Evolutionary conservation across 2,329 filamentous ascomycete species (phyloP).

Genomic region (Pseudogymnoascus sp.): DNA sequence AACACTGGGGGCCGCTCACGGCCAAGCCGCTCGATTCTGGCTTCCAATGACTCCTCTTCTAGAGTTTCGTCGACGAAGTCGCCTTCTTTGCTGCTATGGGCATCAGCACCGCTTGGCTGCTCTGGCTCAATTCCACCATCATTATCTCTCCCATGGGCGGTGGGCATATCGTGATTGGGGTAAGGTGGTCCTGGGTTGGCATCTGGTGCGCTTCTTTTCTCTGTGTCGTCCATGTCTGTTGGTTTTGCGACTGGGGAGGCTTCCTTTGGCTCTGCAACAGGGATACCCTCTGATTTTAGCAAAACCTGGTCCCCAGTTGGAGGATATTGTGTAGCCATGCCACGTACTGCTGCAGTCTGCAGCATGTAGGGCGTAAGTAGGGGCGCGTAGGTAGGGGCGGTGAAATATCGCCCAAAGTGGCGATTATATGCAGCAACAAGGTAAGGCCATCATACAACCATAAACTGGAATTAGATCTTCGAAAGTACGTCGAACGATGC

Average conservation of each 20-base stretch:
- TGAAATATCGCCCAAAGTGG: background rate
- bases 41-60: constrained; percentile 25
- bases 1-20: constrained; percentile 49
- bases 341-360: constrained; percentile 1
- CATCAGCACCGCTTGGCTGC: background rate
- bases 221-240: background rate
- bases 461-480: background rate
- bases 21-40: constrained; percentile 46
- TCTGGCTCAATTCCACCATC: background rate
- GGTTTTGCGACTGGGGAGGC: background rate
- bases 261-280: background rate
- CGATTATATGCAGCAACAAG: background rate
- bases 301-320: background rate
- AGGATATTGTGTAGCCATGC: constrained; percentile 1
- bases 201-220: background rate
- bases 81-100: background rate
- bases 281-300: background rate
- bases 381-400: background rate
- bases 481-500: background rate
- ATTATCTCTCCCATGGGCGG: background rate
- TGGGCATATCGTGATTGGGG: background rate
- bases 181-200: background rate
- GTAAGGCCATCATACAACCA: background rate
- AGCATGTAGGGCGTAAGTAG: background rate
- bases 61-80: background rate